These are phyloP conservation scores for Tolypocladium album DNA, from an alignment of 2,329 filamentous ascomycete genomes.

Conservation along the genomic window DNA sequence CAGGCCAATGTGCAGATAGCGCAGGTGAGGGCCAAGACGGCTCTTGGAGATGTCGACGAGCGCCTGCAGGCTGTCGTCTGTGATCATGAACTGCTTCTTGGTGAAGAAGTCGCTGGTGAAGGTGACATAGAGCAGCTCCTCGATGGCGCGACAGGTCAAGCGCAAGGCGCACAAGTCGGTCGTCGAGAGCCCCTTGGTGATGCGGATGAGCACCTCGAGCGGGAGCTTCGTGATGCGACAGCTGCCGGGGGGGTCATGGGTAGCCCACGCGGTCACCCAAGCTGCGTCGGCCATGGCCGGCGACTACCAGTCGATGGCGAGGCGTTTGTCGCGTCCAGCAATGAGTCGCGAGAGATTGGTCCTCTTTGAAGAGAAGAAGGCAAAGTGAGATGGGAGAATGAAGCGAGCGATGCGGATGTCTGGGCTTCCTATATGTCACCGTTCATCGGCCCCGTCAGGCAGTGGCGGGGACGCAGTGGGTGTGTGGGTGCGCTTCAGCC, in stretches of 20 bases:
- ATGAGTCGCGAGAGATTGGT: background rate
- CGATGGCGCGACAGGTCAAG: constrained; percentile 41
- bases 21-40: constrained; percentile 26
- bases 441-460: background rate
- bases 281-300: background rate
- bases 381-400: background rate
- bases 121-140: constrained; percentile 39
- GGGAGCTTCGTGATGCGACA: constrained; percentile 31
- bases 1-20: constrained; percentile 21
- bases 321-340: background rate
- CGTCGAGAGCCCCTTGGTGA: constrained; percentile 43
- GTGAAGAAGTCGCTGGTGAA: constrained; percentile 55
- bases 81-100: constrained; percentile 56
- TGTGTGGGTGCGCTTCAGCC: background rate
- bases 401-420: background rate
- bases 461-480: background rate
- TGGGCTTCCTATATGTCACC: background rate
- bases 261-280: background rate
- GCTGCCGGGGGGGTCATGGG: background rate
- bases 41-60: constrained; percentile 42
- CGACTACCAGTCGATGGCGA: background rate
- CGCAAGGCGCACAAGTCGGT: constrained; percentile 44
- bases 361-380: background rate
- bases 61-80: constrained; percentile 41
- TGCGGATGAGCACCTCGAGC: constrained; percentile 46